Evolutionary conservation across 2,329 filamentous ascomycete species (phyloP), one percentile per base, ranked within the genome.

Genomic region (Ophiostoma himal-ulmi): DNA sequence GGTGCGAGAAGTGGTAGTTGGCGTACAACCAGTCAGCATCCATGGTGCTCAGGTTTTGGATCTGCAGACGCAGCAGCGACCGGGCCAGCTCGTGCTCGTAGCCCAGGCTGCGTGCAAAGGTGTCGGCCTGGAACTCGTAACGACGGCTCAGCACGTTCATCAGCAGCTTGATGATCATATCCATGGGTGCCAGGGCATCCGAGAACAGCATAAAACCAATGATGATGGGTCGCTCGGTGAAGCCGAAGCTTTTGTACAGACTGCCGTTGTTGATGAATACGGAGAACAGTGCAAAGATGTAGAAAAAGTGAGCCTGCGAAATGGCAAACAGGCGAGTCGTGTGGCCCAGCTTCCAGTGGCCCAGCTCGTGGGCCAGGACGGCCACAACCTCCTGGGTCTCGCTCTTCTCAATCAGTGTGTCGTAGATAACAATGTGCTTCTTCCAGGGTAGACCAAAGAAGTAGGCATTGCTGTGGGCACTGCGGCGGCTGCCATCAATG

Each of bases 361-460:
- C 95, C 67, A 99, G 87, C 81, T 99, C 95, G 79, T 99, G 95
- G 48, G 93, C 94, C 69, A 99, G 84, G 69, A 99, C 94, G 74
- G 95, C 94, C 71, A 97, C 92, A 57, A 99, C 94, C 81, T 99
- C 95, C 77, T 95, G 86, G 4, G 91, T 89, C 73, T 94, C 88
- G 79, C 91, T 95, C 87, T 98, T 97, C 81, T 97, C 94, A 73
- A 99, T 93, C 73, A 99, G 82, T 5, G 96, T 99, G 79, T 99
- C 95, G 79, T 97, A 99, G 78, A 99, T 96, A 77, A 99, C 95
- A 83, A 99, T 99, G 83, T 98, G 96, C 87, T 98, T 98, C 87
- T 97, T 97, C 94, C 94, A 99, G 60, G 95, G 95, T 70, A 99
- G 87, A 72, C 95, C 95, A 76, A 96, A 97, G 83, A 99, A 99